These are phyloP conservation scores for Stagonosporopsis tanaceti DNA, from an alignment of 2,329 filamentous ascomycete genomes.

Conservation along the genomic window DNA sequence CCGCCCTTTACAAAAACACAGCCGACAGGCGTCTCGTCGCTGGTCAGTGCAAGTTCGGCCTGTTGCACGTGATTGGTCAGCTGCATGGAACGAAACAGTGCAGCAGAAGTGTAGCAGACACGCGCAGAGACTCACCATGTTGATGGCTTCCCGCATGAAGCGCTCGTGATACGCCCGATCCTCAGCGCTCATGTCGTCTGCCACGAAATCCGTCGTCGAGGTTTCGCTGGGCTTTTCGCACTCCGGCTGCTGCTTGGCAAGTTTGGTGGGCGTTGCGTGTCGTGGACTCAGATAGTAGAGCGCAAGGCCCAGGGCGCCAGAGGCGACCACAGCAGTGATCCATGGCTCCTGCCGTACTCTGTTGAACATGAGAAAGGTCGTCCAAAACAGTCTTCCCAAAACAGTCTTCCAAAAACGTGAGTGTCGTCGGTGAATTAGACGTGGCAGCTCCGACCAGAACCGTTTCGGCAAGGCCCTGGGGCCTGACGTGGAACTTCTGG, in stretches of 20 bases:
- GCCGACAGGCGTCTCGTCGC: conserved; percentile 94
- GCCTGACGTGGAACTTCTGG: conserved; percentile 46
- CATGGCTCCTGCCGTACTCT: conserved; percentile 32
- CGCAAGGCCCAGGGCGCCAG: conserved; percentile 32
- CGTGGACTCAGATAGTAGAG: conserved; percentile 28
- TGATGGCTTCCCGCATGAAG: conserved; percentile 86
- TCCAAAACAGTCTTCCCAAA: conserved; percentile 26
- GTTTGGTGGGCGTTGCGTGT: conserved; percentile 18
- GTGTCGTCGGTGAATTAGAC: conserved; percentile 28
- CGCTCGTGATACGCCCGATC: conserved; percentile 60
- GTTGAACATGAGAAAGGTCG: conserved; percentile 31
- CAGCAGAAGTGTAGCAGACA: conserved; percentile 10
- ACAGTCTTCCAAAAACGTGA: conserved; percentile 30
- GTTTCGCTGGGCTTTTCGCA: conserved; percentile 37
- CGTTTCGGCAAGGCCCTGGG: conserved; percentile 39
- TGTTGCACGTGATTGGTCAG: conserved; percentile 51
- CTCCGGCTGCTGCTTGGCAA: conserved; percentile 19
- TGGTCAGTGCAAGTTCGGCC: conserved; percentile 81
- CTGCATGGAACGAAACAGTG: conserved; percentile 12
- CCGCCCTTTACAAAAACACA: conserved; percentile 88
- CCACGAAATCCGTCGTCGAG: conserved; percentile 33
- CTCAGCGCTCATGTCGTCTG: conserved; percentile 43
- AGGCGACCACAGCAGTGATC: conserved; percentile 28
- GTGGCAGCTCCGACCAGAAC: conserved; percentile 27
- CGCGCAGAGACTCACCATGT: conserved; percentile 69